Conservation (phyloP, 352 stramenopile genomes). For the Pythium brassicae region DNA sequence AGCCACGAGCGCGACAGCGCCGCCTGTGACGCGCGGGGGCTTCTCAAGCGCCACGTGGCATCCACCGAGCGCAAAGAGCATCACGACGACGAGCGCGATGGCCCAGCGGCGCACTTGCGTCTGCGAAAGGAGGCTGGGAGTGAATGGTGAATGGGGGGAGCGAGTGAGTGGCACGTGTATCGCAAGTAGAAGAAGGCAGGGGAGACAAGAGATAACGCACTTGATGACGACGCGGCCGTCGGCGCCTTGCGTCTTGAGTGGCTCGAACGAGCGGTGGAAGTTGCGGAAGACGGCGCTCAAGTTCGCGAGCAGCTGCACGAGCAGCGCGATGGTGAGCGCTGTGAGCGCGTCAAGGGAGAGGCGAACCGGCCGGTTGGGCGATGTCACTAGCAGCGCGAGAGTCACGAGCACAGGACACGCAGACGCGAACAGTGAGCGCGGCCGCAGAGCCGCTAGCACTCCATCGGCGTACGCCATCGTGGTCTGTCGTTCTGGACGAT, state of each 20-base stretch:
- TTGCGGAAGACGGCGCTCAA: constrained; percentile 70
- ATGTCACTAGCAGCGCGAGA: constrained; percentile 36
- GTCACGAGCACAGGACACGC: constrained; percentile 44
- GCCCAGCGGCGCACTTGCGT: constrained; percentile 75
- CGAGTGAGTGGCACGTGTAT: neutral
- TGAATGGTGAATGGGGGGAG: neutral
- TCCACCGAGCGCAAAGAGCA: constrained; percentile 31
- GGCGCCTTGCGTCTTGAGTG: constrained; percentile 18
- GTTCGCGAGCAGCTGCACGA: constrained; percentile 70
- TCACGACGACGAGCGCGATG: constrained; percentile 43
- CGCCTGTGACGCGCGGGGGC: constrained; percentile 20
- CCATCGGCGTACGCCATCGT: neutral
- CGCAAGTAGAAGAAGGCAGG: neutral
- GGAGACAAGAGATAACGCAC: constrained; percentile 16
- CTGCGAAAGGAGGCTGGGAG: constrained; percentile 53
- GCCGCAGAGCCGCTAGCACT: constrained; percentile 29
- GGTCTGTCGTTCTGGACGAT: no score
- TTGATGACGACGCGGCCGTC: constrained; percentile 69
- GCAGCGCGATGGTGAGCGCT: constrained; percentile 36
- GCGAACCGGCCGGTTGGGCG: neutral
- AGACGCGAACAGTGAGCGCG: constrained; percentile 55
- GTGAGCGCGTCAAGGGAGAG: constrained; percentile 37
- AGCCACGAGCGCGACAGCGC: constrained; percentile 27
- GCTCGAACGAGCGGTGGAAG: constrained; percentile 57
- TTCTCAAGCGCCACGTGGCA: constrained; percentile 42